These are phyloP conservation scores for Glycyrrhiza uralensis DNA, from an alignment of 306 rosid species.

Conservation along the genomic window DNA sequence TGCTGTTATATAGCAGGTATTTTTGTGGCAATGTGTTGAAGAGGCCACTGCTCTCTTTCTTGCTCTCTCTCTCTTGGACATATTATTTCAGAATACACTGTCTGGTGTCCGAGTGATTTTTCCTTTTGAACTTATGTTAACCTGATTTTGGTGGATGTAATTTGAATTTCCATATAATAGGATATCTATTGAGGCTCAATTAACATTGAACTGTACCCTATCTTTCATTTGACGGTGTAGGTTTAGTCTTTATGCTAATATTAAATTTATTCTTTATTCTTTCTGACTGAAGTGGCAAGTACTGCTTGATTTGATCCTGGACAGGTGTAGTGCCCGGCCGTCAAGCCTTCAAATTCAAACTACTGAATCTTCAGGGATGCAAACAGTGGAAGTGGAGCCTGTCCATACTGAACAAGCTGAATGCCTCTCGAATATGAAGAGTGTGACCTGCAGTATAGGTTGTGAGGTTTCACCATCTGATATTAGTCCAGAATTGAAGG, in stretches of 20 bases:
- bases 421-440: slow-evolving; percentile 23
- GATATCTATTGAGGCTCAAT: neutral
- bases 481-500: slow-evolving; percentile 26
- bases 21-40: slow-evolving; percentile 7
- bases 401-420: slow-evolving; percentile 39
- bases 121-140: neutral
- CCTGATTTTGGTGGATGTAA: neutral
- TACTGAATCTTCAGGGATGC: slow-evolving; percentile 41
- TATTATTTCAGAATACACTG: neutral
- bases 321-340: slow-evolving; percentile 64
- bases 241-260: neutral
- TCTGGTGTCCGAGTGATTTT: neutral
- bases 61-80: neutral
- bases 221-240: neutral
- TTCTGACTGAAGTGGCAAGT: slow-evolving; percentile 8
- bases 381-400: slow-evolving; percentile 33
- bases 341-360: slow-evolving; percentile 58
- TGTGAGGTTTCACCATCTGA: slow-evolving; percentile 29
- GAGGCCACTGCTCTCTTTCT: slow-evolving; percentile 2
- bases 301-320: slow-evolving; percentile 23
- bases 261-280: neutral
- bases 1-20: slow-evolving; percentile 94
- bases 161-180: neutral
- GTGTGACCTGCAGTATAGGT: slow-evolving; percentile 14
- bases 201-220: neutral